phyloP scores from a whole-genome alignment of 345 rosid species.

The Geranium rotundifolium region DNA sequence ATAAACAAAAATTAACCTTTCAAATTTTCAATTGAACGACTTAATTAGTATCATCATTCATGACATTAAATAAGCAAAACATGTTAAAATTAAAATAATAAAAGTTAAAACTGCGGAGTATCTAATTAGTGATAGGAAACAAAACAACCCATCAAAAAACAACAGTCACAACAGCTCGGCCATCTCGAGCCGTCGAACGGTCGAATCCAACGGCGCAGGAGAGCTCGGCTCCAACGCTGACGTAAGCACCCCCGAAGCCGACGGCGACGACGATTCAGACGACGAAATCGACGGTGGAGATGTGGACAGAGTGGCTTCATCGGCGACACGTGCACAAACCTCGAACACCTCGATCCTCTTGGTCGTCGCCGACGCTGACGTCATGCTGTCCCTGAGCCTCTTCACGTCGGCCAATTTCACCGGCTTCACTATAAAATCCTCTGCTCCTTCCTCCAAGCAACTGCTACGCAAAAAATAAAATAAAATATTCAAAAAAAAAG shows the following conservation, averaged over 20 bases:
- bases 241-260: neutral
- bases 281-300: conserved; percentile 8
- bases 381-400: conserved; percentile 43
- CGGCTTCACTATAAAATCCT: conserved; percentile 63
- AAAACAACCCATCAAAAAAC: neutral
- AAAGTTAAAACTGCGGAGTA: neutral
- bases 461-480: conserved; percentile 22
- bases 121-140: neutral
- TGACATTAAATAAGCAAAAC: no score
- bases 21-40: no score
- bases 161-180: neutral
- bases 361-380: conserved; percentile 12
- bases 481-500: no score
- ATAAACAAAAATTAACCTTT: no score
- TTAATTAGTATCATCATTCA: no score
- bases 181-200: no score
- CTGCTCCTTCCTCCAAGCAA: conserved; percentile 84
- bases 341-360: conserved; percentile 46
- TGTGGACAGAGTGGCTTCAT: neutral
- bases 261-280: conserved; percentile 15
- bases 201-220: neutral
- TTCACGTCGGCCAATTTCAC: conserved; percentile 60
- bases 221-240: conserved; percentile 5
- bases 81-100: no score
- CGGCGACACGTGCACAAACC: conserved; percentile 7